Evolutionary conservation across 805 yeast species (phyloP), one percentile per base, ranked within the genome.

Genomic region (Dipodascopsis uninucleata): DNA sequence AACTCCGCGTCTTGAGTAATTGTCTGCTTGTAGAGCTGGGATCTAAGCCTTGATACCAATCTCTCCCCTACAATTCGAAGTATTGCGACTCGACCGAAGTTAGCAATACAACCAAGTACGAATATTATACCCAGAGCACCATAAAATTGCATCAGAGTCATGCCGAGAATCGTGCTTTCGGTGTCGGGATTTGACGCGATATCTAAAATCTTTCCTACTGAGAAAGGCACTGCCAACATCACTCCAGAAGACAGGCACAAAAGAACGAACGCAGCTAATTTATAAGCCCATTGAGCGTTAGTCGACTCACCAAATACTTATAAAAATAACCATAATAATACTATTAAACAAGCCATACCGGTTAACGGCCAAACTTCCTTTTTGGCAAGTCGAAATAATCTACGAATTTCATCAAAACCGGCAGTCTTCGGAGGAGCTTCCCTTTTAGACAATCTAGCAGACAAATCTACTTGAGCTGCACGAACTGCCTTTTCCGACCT

Each of bases 1-100:
- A 90, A 90, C 53, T 84, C 83, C 3, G 95, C 81, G 63, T 89
- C 96, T 61, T 89, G 96, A 36, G 79, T 78, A 44, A 90, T 71
- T 12, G 90, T 77, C 37, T 82, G 85, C 59, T 78, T 77, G 63
- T 87, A 78, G 28, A 90, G 77, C 43, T 85, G 73, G 7, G 90
- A 74, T 57, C 97, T 74, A 52, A 90, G 67, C 47, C 93, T 74
- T 6, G 96, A 90, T 49, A 89, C 95, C 28, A 90, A 70, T 51
- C 85, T 74, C 64, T 90, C 97, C 41, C 97, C 96, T 9, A 85
- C 84, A 1, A 81, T 71, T 53, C 89, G 76, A 59, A 90, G 68
- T 10, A 85, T 66, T 31, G 83, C 74, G n/a, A 84, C 76, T 56
- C 97, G 75, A 6, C 89, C 88, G 57, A 80, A 82, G 59, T 89